These are phyloP conservation scores for Saraca asoca DNA, from an alignment of 331 rosid genomes.

Conservation along the genomic window DNA sequence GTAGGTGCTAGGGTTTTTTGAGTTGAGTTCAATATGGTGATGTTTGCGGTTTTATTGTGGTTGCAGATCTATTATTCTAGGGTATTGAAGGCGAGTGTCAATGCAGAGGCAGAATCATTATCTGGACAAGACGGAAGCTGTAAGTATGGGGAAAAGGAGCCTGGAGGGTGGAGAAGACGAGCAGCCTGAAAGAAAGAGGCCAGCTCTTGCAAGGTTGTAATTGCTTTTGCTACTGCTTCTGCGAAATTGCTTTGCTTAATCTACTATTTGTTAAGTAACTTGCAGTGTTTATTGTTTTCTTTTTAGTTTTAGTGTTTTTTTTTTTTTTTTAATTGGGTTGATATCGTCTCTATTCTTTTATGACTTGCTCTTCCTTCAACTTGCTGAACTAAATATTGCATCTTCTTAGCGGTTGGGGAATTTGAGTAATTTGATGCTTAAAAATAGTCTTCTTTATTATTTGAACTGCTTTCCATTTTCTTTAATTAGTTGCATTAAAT, in stretches of 20 bases:
- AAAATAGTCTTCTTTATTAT: background rate
- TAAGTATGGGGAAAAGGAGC: conserved; percentile 71
- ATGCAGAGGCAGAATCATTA: conserved; percentile 72
- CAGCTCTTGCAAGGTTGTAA: conserved; percentile 85
- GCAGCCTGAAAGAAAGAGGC: conserved; percentile 86
- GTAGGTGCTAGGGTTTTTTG: conserved; percentile 35
- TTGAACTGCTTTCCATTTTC: background rate
- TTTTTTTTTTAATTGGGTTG: too few species aligned
- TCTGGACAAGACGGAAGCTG: conserved; percentile 59
- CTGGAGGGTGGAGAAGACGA: conserved; percentile 85
- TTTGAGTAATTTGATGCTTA: too few species aligned
- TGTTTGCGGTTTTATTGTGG: conserved; percentile 34
- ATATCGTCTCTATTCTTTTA: too few species aligned
- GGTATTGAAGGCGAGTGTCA: conserved; percentile 33
- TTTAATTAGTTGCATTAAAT: conserved; percentile 12
- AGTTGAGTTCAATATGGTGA: conserved; percentile 26
- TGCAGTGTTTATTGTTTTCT: too few species aligned
- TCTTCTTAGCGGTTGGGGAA: too few species aligned
- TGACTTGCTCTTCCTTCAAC: too few species aligned
- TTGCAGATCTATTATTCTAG: conserved; percentile 49
- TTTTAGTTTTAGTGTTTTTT: too few species aligned
- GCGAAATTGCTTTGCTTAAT: conserved; percentile 25
- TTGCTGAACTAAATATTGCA: too few species aligned
- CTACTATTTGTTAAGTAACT: background rate
- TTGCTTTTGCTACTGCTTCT: conserved; percentile 16